These are phyloP conservation scores for Mycena sp. DNA, from an alignment of 1,284 basidiomycete genomes.

Conservation along the genomic window DNA sequence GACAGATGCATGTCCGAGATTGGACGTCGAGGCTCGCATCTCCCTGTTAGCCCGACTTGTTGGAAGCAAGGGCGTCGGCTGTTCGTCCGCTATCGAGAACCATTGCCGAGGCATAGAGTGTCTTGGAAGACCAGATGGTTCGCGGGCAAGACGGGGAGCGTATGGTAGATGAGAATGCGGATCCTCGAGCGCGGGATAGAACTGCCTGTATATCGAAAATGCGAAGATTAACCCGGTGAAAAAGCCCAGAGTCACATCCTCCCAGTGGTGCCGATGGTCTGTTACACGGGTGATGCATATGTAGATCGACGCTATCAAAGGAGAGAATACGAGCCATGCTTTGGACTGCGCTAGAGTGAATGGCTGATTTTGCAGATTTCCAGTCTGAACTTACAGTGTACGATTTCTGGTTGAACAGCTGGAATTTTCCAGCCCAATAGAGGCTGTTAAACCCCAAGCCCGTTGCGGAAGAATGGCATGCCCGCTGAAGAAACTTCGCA, in stretches of 20 bases:
- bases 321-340: constrained; percentile 34
- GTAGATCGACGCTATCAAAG: constrained; percentile 32
- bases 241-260: constrained; percentile 33
- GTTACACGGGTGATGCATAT: constrained; percentile 36
- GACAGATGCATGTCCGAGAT: constrained; percentile 17
- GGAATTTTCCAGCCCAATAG: constrained; percentile 36
- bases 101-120: not conserved
- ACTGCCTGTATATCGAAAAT: constrained; percentile 34
- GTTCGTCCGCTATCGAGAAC: constrained; percentile 13
- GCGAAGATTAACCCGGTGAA: constrained; percentile 29
- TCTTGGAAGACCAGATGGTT: not conserved
- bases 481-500: constrained; percentile 38
- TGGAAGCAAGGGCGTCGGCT: constrained; percentile 25
- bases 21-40: constrained; percentile 13
- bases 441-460: constrained; percentile 32
- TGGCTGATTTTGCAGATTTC: not conserved
- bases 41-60: constrained; percentile 13
- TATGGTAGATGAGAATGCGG: constrained; percentile 32
- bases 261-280: constrained; percentile 35
- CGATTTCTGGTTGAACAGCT: constrained; percentile 31
- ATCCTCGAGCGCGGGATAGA: constrained; percentile 34
- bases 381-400: constrained; percentile 1
- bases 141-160: constrained; percentile 24
- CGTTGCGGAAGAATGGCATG: constrained; percentile 33
- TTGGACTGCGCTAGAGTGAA: constrained; percentile 29